phyloP scores from a whole-genome alignment of 2,329 filamentous ascomycete species.

The Colletotrichum horii region DNA sequence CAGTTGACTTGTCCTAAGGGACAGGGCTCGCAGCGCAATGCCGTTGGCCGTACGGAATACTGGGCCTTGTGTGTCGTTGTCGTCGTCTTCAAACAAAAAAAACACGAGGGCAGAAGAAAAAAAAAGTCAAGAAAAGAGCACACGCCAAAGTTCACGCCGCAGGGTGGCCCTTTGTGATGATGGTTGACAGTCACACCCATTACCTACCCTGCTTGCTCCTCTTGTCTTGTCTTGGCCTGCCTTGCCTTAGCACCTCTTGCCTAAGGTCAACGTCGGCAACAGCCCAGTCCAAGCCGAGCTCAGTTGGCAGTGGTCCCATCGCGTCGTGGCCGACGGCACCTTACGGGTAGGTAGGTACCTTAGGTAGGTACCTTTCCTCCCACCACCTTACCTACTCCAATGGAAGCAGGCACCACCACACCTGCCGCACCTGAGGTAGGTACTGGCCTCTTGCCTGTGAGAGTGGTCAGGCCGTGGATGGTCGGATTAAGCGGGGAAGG shows the following conservation, averaged over 20 bases:
- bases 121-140: background rate
- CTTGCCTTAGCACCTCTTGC: background rate
- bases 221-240: background rate
- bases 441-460: background rate
- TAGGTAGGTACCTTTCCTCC: too few relatives aligned
- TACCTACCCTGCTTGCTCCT: background rate
- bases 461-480: background rate
- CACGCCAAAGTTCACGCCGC: slow-evolving; percentile 17
- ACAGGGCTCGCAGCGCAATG: slow-evolving; percentile 10
- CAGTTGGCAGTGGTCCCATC: background rate
- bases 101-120: background rate
- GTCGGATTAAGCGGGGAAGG: slow-evolving; percentile 20
- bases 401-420: too few relatives aligned
- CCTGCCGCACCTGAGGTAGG: too few relatives aligned
- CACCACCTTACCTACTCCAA: too few relatives aligned
- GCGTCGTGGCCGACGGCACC: background rate
- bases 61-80: background rate
- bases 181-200: slow-evolving; percentile 15
- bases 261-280: background rate
- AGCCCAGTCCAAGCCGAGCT: background rate
- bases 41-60: background rate
- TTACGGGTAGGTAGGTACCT: background rate
- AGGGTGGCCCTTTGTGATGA: slow-evolving; percentile 22
- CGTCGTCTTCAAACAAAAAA: slow-evolving; percentile 5
- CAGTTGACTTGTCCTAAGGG: background rate